phyloP scores from a whole-genome alignment of 495 filamentous ascomycete genomes.

The Aspergillus sclerotioniger region DNA sequence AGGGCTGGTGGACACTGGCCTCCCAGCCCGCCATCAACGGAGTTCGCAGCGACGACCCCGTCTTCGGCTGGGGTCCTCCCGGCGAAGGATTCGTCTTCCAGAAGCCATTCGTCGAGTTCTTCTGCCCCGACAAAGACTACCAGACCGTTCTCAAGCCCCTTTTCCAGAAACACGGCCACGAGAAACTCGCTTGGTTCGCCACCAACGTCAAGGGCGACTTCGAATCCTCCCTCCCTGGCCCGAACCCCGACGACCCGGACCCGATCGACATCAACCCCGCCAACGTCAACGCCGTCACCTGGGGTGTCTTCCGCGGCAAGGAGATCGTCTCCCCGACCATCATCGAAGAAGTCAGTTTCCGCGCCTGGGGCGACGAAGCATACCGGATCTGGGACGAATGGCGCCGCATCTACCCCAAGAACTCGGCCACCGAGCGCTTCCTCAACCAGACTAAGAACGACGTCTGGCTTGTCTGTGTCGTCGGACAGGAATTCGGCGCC shows the following conservation, averaged over 20 bases:
- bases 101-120: conserved; percentile 97
- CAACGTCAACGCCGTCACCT: conserved; percentile 89
- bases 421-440: conserved; percentile 64
- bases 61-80: conserved; percentile 92
- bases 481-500: conserved; percentile 73
- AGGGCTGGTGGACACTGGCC: conserved; percentile 92
- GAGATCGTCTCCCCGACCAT: conserved; percentile 98
- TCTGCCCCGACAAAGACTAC: conserved; percentile 73
- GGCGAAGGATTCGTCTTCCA: conserved; percentile 92
- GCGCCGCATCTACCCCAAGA: conserved; percentile 74
- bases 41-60: conserved; percentile 65
- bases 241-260: conserved; percentile 33
- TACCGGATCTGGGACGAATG: conserved; percentile 95
- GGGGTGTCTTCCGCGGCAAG: conserved; percentile 94
- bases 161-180: conserved; percentile 55
- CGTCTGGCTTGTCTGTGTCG: conserved; percentile 85
- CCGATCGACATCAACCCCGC: conserved; percentile 43
- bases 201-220: conserved; percentile 70
- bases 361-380: conserved; percentile 93
- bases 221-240: conserved; percentile 54
- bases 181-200: conserved; percentile 81
- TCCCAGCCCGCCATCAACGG: conserved; percentile 96
- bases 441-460: conserved; percentile 64
- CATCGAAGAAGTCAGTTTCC: conserved; percentile 93
- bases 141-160: conserved; percentile 52